phyloP scores from a whole-genome alignment of 2,329 filamentous ascomycete genomes.

The Thelonectria olida region DNA sequence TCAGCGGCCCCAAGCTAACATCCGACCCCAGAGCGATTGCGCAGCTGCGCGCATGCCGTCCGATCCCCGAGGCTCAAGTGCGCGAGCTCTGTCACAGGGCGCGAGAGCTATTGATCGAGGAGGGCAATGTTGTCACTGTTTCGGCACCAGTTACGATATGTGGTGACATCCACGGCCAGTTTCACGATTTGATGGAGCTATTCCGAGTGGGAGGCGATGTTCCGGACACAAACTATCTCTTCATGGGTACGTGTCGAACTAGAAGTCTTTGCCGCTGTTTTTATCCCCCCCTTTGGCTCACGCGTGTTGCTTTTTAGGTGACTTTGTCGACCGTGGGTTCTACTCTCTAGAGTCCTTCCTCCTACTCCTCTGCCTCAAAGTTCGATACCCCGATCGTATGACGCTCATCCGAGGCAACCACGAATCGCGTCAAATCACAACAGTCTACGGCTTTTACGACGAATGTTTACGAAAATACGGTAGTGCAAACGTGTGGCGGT shows the following conservation, averaged over 20 bases:
- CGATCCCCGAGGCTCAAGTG: constrained; percentile 94
- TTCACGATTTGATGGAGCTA: constrained; percentile 96
- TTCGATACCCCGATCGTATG: constrained; percentile 96
- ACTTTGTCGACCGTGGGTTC: constrained; percentile 98
- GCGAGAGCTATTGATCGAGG: constrained; percentile 93
- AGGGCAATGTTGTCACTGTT: constrained; percentile 96
- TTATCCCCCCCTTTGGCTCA: background rate
- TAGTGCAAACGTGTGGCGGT: constrained; percentile 94
- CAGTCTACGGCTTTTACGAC: constrained; percentile 98
- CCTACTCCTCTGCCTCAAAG: constrained; percentile 93
- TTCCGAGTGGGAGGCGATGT: constrained; percentile 94
- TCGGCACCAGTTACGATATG: constrained; percentile 98
- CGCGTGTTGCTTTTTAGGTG: constrained; percentile 63
- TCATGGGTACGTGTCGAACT: constrained; percentile 76
- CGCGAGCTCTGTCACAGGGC: constrained; percentile 98
- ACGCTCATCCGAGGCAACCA: constrained; percentile 95
- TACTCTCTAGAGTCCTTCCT: constrained; percentile 98
- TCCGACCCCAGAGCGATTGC: constrained; percentile 78
- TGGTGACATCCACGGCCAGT: constrained; percentile 96
- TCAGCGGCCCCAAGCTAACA: constrained; percentile 30
- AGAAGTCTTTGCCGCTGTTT: background rate
- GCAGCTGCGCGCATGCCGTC: constrained; percentile 93
- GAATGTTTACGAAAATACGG: constrained; percentile 97
- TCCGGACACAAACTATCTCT: constrained; percentile 95
- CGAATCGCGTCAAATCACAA: constrained; percentile 96